A percentile compares a stretch with the other conserved stretches of the same genome.
These are phyloP conservation scores for Plasmopara muralis DNA, from an alignment of 352 stramenopile genomes.

Conservation along the genomic window DNA sequence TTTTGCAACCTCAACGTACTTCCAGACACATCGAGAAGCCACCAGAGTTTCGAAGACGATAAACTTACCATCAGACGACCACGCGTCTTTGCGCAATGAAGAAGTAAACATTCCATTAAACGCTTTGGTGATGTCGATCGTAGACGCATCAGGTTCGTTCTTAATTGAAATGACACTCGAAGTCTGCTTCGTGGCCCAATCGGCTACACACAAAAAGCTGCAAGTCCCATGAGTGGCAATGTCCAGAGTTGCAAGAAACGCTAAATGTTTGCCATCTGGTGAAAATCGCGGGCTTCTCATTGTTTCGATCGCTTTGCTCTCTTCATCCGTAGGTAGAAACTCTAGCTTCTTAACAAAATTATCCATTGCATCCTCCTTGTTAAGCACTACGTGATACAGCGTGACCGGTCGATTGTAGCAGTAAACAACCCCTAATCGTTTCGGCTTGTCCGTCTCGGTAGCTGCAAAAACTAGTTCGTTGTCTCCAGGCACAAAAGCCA, in stretches of 20 bases:
- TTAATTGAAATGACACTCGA: constrained; percentile 59
- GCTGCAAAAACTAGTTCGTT: constrained; percentile 58
- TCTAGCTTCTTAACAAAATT: constrained; percentile 37
- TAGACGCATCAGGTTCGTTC: constrained; percentile 33
- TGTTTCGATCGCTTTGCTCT: constrained; percentile 35
- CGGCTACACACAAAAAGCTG: constrained; percentile 52
- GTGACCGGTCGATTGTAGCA: constrained; percentile 77
- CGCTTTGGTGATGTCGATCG: constrained; percentile 28
- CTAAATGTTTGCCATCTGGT: constrained; percentile 52
- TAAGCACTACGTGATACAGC: constrained; percentile 48
- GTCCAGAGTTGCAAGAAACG: constrained; percentile 63
- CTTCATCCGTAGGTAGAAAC: constrained; percentile 28
- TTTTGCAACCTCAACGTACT: constrained; percentile 52
- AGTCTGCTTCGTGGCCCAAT: constrained; percentile 57
- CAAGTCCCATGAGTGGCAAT: constrained; percentile 71
- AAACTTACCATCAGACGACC: constrained; percentile 46
- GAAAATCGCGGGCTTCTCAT: constrained; percentile 62
- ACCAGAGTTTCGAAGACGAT: constrained; percentile 72
- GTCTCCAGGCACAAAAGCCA: constrained; percentile 53
- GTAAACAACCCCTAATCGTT: constrained; percentile 76
- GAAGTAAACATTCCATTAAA: constrained; percentile 73
- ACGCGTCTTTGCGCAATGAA: constrained; percentile 42
- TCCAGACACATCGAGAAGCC: constrained; percentile 59
- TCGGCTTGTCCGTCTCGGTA: constrained; percentile 46
- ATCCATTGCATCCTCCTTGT: constrained; percentile 16